Base-by-base conservation (phyloP, 306 rosid species). In the Hippophae gyantsensis region DNA sequence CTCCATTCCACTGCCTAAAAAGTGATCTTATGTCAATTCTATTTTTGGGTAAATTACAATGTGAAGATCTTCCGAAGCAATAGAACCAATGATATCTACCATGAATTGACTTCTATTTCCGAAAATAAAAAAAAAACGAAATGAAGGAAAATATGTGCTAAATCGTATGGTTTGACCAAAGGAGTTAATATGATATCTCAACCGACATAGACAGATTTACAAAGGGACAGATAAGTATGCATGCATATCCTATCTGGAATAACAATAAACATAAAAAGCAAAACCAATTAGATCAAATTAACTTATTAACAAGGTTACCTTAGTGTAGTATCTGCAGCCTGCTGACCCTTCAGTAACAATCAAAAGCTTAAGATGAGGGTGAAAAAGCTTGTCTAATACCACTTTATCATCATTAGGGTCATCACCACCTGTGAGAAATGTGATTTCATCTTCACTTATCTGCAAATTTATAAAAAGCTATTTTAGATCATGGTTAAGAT, bases 291-390 rank as follows among this genome's bases (percentile, higher is more conserved):
- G 7, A 46, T 2, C 7, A 48, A 41, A 12, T 32, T 27, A 12
- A 32, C 41, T n/a, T 44, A 25, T 40, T 58, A 38, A 66, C 3
- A 8, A 55, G 57, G 66, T 32, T 77, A 86, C 95, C 77, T 79
- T 70, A 49, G 95, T 84, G 78, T 77, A 86, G 65, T 86, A 86
- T 81, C 90, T 81, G 78, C 95, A 86, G 59, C 90, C 95, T 46
- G 44, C 67, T 26, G 90, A 77, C 5, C 95, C 95, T 73, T 86
- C 90, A 9, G 90, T 86, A 14, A 86, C 90, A 5, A 84, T 25
- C 74, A 86, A 72, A 60, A 86, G 90, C 74, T 75, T 84, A 65
- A 84, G 90, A 61, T 81, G 81, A 7, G 84, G 81, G 71, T 84
- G 88, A 65, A 81, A 84, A 56, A 84, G 95, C 72, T 86, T 86